These are phyloP conservation scores for Iris pallida DNA, from an alignment of 116 monocot genomes.

Conservation along the genomic window DNA sequence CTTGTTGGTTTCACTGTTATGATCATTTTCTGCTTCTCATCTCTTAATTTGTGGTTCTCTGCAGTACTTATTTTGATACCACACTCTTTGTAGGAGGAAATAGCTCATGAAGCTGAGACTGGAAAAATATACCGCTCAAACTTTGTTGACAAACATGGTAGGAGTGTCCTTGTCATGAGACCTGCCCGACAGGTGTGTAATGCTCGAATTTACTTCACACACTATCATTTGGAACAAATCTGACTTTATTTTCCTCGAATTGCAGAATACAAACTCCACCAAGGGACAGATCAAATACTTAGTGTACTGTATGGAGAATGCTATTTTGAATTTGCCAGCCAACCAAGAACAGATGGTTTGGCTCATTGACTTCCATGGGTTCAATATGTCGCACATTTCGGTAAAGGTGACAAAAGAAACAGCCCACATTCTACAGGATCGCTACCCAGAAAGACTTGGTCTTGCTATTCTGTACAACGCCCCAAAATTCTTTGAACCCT, in stretches of 20 bases:
- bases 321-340: conserved; percentile 65
- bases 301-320: conserved; percentile 98
- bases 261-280: conserved; percentile 80
- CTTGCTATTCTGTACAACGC: conserved; percentile 86
- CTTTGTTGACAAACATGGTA: conserved; percentile 60
- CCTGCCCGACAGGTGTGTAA: conserved; percentile 64
- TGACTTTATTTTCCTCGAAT: not conserved
- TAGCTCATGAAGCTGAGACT: conserved; percentile 82
- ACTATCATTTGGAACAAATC: too few species aligned
- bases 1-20: too few species aligned
- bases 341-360: conserved; percentile 90
- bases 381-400: conserved; percentile 62
- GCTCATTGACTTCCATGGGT: conserved; percentile 84
- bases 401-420: conserved; percentile 81
- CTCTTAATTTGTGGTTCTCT: not conserved
- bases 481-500: conserved; percentile 85
- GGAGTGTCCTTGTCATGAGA: conserved; percentile 88
- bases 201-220: not conserved
- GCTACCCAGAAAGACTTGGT: conserved; percentile 82
- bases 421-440: conserved; percentile 67
- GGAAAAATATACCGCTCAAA: conserved; percentile 85
- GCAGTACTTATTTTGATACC: not conserved
- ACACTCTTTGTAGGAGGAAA: conserved; percentile 53
- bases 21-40: too few species aligned
- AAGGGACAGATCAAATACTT: conserved; percentile 75